phyloP scores from a whole-genome alignment of 805 yeast species.

The Limtongozyma cylindracea region DNA sequence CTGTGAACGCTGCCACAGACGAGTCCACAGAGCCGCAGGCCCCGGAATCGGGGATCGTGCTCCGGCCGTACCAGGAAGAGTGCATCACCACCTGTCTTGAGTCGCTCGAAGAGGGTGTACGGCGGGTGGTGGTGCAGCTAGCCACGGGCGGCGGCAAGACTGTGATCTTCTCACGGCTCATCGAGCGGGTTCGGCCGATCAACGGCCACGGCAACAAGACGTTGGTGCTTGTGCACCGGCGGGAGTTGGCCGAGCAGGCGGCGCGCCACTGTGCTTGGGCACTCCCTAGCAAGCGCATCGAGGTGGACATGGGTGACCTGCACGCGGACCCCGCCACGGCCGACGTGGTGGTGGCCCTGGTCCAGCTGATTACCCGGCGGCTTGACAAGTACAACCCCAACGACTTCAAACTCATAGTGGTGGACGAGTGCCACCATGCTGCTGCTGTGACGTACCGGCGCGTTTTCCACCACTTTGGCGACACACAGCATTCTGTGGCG shows the following conservation, averaged over 20 bases:
- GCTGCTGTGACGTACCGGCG: constrained; percentile 42
- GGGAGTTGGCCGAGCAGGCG: constrained; percentile 59
- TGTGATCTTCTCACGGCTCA: constrained; percentile 39
- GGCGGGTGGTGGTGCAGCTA: constrained; percentile 54
- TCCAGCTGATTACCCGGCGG: constrained; percentile 18
- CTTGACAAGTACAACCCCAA: constrained; percentile 25
- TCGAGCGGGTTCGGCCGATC: constrained; percentile 13
- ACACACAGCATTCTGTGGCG: constrained; percentile 11
- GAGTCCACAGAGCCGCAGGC: too few relatives aligned
- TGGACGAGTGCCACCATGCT: constrained; percentile 90
- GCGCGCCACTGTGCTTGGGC: constrained; percentile 16
- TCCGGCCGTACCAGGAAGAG: constrained; percentile 39
- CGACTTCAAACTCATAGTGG: constrained; percentile 45
- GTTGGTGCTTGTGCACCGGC: constrained; percentile 56
- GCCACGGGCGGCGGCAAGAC: constrained; percentile 97
- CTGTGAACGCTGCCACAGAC: too few relatives aligned
- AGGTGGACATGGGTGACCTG: constrained; percentile 41
- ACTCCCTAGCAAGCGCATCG: constrained; percentile 26
- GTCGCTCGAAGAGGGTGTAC: constrained; percentile 17
- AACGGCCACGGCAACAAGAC: constrained; percentile 9
- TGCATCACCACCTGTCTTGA: constrained; percentile 32
- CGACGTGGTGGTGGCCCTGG: constrained; percentile 59
- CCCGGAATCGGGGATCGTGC: constrained; percentile 1
- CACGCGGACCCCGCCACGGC: constrained; percentile 22
- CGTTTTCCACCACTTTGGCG: constrained; percentile 33